Evolutionary conservation across 441 rosid genomes (phyloP), one percentile per base, ranked within the genome.

Genomic region (Daphne laureola): DNA sequence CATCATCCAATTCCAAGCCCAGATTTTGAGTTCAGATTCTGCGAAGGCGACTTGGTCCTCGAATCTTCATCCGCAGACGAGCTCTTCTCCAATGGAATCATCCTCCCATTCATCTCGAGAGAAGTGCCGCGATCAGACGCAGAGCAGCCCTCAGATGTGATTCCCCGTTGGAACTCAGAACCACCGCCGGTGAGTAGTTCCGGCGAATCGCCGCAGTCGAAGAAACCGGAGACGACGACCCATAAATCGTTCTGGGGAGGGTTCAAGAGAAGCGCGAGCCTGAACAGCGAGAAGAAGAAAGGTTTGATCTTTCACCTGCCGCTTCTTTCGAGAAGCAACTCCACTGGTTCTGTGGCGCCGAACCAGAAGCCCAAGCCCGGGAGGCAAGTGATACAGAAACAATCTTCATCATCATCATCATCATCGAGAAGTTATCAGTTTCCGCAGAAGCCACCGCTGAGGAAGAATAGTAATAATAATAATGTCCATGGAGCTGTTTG

Each of bases 161-260:
- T 58, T 57, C 54, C 79, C 0, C 53, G 59, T 47, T 80, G 76
- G 38, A 31, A 31, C 25, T 79, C 80, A 41, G 73, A 62, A 27
- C 68, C 68, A 4, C 46, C 58, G 9, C 38, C 65, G 0, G 51
- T 53, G 42, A 49, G 8, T 27, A 7, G 5, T 31, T 31, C 9
- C 38, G 38, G 8, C 38, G 38, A 31, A 31, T 8, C 38, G 8
- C 9, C 38, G 8, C 9, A 25, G 4, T 53, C 72, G 1, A 73
- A 61, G 54, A 71, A 46, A 57, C 40, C 44, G 1, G 84, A 67
- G 63, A 81, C 68, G 14, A 84, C 74, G 50, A 51, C 56, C 2
- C 73, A 14, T 36, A 81, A 70, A 66, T 80, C 92, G 11, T 80
- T 87, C 46, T 83, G 95, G 95, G 75, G 95, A 92, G 75, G 88